These are phyloP conservation scores for Cercospora sp. DNA, from an alignment of 2,329 filamentous ascomycete species.

Conservation along the genomic window DNA sequence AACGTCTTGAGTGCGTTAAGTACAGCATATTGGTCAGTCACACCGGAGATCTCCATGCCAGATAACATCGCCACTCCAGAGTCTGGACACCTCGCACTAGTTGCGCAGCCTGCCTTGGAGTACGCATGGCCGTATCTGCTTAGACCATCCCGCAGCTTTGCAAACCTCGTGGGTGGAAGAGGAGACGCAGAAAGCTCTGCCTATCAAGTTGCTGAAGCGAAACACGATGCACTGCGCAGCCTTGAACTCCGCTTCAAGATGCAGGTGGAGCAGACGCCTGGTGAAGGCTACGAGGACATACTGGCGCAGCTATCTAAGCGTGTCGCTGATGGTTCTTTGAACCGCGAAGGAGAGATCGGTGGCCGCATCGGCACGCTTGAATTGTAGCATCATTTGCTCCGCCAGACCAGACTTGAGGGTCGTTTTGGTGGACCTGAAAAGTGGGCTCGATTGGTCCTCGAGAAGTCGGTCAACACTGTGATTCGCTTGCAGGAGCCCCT, in stretches of 20 bases:
- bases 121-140: slow-evolving; percentile 58
- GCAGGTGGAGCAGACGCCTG: slow-evolving; percentile 33
- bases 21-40: slow-evolving; percentile 54
- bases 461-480: neutral
- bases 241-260: slow-evolving; percentile 50
- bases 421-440: neutral
- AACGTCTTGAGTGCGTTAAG: slow-evolving; percentile 54
- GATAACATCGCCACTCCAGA: slow-evolving; percentile 38
- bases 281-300: slow-evolving; percentile 43
- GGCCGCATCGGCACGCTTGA: slow-evolving; percentile 51
- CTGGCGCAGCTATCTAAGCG: slow-evolving; percentile 45
- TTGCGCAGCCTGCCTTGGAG: slow-evolving; percentile 53
- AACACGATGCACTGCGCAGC: slow-evolving; percentile 57
- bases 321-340: slow-evolving; percentile 47
- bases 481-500: neutral
- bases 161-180: slow-evolving; percentile 59
- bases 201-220: slow-evolving; percentile 58
- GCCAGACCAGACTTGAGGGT: slow-evolving; percentile 1
- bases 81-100: slow-evolving; percentile 53
- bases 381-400: slow-evolving; percentile 28
- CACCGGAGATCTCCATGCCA: slow-evolving; percentile 40
- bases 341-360: slow-evolving; percentile 44
- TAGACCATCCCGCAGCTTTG: slow-evolving; percentile 57
- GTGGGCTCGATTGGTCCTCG: neutral
- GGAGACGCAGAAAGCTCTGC: slow-evolving; percentile 59